These are phyloP conservation scores for Piper betle DNA, from an alignment of 164 flowering plant species.

Conservation along the genomic window DNA sequence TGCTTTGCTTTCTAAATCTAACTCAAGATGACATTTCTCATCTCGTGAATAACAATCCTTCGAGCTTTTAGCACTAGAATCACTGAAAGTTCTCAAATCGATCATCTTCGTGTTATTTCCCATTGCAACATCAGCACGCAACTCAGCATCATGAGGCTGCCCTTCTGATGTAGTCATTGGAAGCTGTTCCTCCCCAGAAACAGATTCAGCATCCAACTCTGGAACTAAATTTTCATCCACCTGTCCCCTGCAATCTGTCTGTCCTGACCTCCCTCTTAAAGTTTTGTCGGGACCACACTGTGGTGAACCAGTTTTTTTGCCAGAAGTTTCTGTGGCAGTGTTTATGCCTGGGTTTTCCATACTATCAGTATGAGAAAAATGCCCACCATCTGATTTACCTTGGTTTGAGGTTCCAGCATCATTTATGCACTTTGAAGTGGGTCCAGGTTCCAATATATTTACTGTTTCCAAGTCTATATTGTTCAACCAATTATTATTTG, in stretches of 20 bases:
- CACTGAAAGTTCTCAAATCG: slow-evolving; percentile 5
- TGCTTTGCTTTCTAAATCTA: background rate
- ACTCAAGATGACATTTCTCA: slow-evolving; percentile 1
- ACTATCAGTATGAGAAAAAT: slow-evolving; percentile 15
- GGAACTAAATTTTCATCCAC: slow-evolving; percentile 8
- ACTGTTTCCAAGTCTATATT: slow-evolving; percentile 9
- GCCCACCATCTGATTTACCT: slow-evolving; percentile 10
- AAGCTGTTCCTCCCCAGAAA: slow-evolving; percentile 8
- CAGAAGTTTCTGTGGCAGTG: slow-evolving; percentile 11
- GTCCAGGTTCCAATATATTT: slow-evolving; percentile 12
- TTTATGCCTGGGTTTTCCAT: slow-evolving; percentile 9
- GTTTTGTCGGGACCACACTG: slow-evolving; percentile 4
- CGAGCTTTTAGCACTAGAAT: slow-evolving; percentile 2
- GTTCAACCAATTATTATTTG: slow-evolving; percentile 13
- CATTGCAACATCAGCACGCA: slow-evolving; percentile 7
- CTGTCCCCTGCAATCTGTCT: slow-evolving; percentile 8
- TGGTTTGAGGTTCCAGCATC: background rate
- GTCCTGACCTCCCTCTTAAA: slow-evolving; percentile 5
- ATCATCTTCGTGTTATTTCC: slow-evolving; percentile 8
- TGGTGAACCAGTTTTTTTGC: slow-evolving; percentile 11
- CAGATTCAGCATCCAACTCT: slow-evolving; percentile 13
- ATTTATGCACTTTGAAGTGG: slow-evolving; percentile 14
- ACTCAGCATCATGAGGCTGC: slow-evolving; percentile 8
- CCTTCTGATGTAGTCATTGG: slow-evolving; percentile 15
- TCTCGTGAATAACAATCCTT: background rate